phyloP scores from a whole-genome alignment of 805 yeast genomes.

The Candida peoriensis region DNA sequence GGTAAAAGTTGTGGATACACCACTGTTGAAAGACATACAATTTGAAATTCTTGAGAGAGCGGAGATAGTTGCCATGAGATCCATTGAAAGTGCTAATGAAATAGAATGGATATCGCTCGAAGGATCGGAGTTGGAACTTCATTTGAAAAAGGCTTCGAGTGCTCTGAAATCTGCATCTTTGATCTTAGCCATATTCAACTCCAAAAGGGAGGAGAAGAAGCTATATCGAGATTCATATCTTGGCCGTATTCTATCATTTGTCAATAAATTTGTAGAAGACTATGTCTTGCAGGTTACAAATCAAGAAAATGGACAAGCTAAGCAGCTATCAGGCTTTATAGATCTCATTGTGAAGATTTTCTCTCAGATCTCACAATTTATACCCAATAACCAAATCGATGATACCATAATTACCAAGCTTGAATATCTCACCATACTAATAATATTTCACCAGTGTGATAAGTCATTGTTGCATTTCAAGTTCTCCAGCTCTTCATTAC shows the following conservation, averaged over 20 bases:
- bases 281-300: conserved; percentile 18
- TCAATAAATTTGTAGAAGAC: conserved; percentile 31
- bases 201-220: conserved; percentile 36
- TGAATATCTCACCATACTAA: conserved; percentile 44
- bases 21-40: conserved; percentile 12
- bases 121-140: conserved; percentile 1
- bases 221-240: conserved; percentile 43
- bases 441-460: conserved; percentile 31
- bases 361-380: conserved; percentile 16
- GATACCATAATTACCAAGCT: conserved; percentile 54
- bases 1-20: conserved; percentile 13
- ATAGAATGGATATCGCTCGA: conserved; percentile 15
- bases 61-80: conserved; percentile 26
- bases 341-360: conserved; percentile 11
- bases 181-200: conserved; percentile 36
- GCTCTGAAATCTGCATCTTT: conserved; percentile 20
- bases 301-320: not conserved
- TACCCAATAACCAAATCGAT: conserved; percentile 27
- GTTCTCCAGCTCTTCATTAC: conserved; percentile 13
- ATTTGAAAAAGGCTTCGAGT: conserved; percentile 6
- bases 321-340: conserved; percentile 1
- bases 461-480: conserved; percentile 17
- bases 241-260: conserved; percentile 33
- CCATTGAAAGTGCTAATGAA: conserved; percentile 22
- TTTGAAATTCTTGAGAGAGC: conserved; percentile 28